Base-by-base conservation (phyloP, 257 asterid species). In the Gardenia jasminoides region DNA sequence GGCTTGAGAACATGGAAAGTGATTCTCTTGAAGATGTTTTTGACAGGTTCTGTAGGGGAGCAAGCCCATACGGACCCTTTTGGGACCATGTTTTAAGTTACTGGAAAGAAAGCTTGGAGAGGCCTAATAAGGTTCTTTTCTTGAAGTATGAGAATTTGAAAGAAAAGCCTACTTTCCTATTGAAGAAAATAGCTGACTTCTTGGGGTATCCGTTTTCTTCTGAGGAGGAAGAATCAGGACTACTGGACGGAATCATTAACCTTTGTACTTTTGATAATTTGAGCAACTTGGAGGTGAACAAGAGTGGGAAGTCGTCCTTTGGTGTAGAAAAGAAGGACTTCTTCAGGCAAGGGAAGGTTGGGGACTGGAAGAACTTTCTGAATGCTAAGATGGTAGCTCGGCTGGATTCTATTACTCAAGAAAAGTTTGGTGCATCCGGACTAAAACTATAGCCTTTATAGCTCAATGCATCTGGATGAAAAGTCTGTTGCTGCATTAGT, bases 71-170 rank as follows among this genome's bases (percentile, higher is more conserved):
- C 65, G 81, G 76, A 39, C 84, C 84, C 1, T 72, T 81, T 65
- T 81, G 84, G 76, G 77, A 77, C 36, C 76, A 78, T 70, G 81
- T 69, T 17, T 39, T 81, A 28, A 16, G 47, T 20, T 77, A 70
- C 28, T 78, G 78, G 82, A 78, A 52, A 1, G 10, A 44, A 72
- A 82, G 82, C 7, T 64, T 64, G 80, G 54, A 81, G 52, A 62
- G 48, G 0, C 50, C 80, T 17, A 17, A 56, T 0, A 81, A 52
- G 66, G 71, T 80, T 26, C 22, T 80, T 68, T 80, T 80, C 30
- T 54, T 75, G 47, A 80, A 58, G 64, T 80, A 80, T 10, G 83
- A 80, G 44, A 52, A 80, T 41, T 36, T 67, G 43, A 67, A 66
- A 46, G 50, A 52, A 17, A 67, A 67, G 12, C 72, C 80, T 0